phyloP scores from a whole-genome alignment of 768 basidiomycete species.

The Filobasidium wieringae region DNA sequence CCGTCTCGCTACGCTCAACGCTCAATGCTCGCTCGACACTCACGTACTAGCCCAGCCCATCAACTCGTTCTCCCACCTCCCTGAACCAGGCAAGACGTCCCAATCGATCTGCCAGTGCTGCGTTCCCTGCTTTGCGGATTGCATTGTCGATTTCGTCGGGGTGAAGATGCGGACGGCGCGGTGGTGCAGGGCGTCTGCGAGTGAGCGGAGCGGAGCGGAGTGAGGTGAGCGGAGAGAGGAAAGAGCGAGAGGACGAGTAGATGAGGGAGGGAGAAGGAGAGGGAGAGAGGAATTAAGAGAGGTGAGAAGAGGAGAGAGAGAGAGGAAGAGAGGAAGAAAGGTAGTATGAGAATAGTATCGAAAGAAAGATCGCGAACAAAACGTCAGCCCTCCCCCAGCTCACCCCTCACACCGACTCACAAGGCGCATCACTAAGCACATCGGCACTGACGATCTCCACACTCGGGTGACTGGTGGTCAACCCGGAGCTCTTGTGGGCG shows the following conservation, averaged over 20 bases:
- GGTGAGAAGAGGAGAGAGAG: too few relatives aligned
- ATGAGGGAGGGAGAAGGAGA: not conserved
- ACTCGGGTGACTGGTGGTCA: slow-evolving; percentile 11
- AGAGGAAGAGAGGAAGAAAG: too few relatives aligned
- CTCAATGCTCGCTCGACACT: slow-evolving; percentile 35
- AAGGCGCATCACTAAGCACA: slow-evolving; percentile 15
- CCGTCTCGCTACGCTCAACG: not conserved
- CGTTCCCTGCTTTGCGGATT: slow-evolving; percentile 74
- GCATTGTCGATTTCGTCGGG: slow-evolving; percentile 87
- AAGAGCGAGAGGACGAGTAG: not conserved
- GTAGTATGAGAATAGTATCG: not conserved
- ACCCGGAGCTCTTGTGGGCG: not conserved
- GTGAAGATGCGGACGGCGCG: slow-evolving; percentile 85
- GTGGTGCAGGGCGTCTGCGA: slow-evolving; percentile 77
- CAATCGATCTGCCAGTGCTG: slow-evolving; percentile 90
- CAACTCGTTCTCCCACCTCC: slow-evolving; percentile 93
- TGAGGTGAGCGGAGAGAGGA: not conserved
- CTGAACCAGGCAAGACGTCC: slow-evolving; percentile 76
- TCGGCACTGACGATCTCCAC: slow-evolving; percentile 14
- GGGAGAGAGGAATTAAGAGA: not conserved
- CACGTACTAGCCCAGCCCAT: slow-evolving; percentile 97
- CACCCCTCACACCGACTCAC: slow-evolving; percentile 1
- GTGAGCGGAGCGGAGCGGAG: too few relatives aligned
- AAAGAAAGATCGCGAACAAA: not conserved
- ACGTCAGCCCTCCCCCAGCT: not conserved